Evolutionary conservation across 176 grass and related monocot species (phyloP).

Genomic region (Lolium multiflorum): DNA sequence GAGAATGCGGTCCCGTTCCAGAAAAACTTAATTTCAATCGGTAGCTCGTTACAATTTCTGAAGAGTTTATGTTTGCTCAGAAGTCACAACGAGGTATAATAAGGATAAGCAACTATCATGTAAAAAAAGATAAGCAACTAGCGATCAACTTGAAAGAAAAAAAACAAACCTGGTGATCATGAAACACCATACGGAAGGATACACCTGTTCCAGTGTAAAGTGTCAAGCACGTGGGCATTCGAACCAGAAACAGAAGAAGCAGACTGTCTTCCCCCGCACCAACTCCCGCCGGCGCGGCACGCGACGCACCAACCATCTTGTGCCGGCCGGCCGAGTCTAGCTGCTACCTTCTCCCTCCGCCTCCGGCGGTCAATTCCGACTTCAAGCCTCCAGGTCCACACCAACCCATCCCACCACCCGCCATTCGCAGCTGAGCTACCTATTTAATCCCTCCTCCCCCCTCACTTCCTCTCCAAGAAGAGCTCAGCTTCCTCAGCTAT

Average conservation of each 20-base stretch:
- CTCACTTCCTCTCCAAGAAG: constrained; percentile 48
- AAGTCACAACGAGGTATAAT: too few species aligned
- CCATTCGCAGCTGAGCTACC: background rate
- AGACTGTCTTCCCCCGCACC: background rate
- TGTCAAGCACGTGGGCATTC: background rate
- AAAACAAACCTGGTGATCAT: too few species aligned
- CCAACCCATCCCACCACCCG: constrained; percentile 28
- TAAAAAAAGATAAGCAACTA: too few species aligned
- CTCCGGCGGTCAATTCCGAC: background rate
- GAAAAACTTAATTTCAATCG: too few species aligned
- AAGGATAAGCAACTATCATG: too few species aligned
- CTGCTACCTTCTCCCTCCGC: background rate
- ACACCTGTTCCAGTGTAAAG: background rate
- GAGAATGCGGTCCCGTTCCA: too few species aligned
- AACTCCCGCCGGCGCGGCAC: background rate
- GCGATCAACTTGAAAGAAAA: too few species aligned
- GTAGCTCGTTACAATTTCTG: too few species aligned
- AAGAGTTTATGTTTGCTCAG: too few species aligned
- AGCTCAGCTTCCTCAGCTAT: background rate
- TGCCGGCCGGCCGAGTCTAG: background rate
- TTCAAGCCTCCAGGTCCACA: background rate
- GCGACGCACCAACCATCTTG: constrained; percentile 10
- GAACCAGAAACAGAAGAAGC: background rate
- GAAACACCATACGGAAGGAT: too few species aligned
- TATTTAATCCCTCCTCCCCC: constrained; percentile 59